A percentile compares a stretch with the other conserved stretches of the same genome.
Evolutionary conservation across 208 protist species (phyloP).

Genomic region (Leishmania guyanensis): DNA sequence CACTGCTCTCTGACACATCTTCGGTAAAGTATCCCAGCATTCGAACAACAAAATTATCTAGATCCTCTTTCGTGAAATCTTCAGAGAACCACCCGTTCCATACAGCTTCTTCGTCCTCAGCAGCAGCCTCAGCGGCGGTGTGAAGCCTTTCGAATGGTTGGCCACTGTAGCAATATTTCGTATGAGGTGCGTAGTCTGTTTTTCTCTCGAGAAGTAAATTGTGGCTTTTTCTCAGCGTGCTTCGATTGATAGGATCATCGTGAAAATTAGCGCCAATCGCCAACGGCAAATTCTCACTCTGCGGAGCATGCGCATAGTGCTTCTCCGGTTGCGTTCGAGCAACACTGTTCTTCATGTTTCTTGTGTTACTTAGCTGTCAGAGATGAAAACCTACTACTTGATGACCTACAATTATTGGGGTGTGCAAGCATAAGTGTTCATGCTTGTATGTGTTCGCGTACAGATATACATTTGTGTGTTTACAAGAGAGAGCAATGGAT

Average conservation of each 20-base stretch:
- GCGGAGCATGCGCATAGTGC: slow-evolving; percentile 57
- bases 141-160: slow-evolving; percentile 12
- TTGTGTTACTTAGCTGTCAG: background rate
- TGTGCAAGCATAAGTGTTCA: background rate
- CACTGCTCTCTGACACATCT: slow-evolving; percentile 54
- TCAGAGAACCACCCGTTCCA: slow-evolving; percentile 79
- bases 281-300: slow-evolving; percentile 77
- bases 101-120: slow-evolving; percentile 32
- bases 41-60: slow-evolving; percentile 74
- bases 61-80: slow-evolving; percentile 60
- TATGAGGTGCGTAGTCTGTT: slow-evolving; percentile 74
- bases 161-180: slow-evolving; percentile 79
- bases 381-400: background rate
- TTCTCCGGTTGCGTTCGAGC: slow-evolving; percentile 67
- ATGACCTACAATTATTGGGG: background rate
- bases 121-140: background rate
- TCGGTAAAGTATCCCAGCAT: slow-evolving; percentile 85
- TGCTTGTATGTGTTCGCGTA: background rate
- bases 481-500: background rate
- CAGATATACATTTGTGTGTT: background rate
- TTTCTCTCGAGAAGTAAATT: slow-evolving; percentile 60
- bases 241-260: slow-evolving; percentile 87
- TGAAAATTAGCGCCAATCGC: slow-evolving; percentile 89
- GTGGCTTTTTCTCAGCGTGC: slow-evolving; percentile 82
- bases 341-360: slow-evolving; percentile 80